Conservation (phyloP, 805 yeast species). For the Candida tammaniensis region DNA sequence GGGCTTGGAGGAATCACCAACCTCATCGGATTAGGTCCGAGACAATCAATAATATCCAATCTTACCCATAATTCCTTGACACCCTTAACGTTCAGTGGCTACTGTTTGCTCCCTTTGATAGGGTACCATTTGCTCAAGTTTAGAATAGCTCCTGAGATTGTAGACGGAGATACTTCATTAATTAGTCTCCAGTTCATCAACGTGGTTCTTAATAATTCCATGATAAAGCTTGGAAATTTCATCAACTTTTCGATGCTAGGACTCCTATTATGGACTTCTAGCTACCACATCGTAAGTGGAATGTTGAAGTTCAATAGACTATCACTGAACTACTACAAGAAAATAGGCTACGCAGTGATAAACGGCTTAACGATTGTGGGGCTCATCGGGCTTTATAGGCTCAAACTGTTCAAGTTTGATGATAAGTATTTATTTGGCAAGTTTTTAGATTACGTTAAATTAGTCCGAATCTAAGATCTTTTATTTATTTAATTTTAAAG, state of each 20-base stretch:
- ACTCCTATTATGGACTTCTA: conserved; percentile 7
- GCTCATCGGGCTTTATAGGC: conserved; percentile 30
- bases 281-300: conserved; percentile 59
- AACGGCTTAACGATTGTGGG: conserved; percentile 34
- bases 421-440: conserved; percentile 16
- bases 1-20: conserved; percentile 64
- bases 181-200: conserved; percentile 50
- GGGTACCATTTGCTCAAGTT: conserved; percentile 46
- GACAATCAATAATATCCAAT: conserved; percentile 43
- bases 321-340: conserved; percentile 39
- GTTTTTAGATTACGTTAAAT: conserved; percentile 26
- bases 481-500: too few relatives aligned
- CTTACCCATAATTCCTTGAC: conserved; percentile 43
- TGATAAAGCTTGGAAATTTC: conserved; percentile 18
- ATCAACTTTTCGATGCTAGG: conserved; percentile 25
- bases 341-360: conserved; percentile 43
- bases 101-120: conserved; percentile 44
- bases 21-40: conserved; percentile 54
- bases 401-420: conserved; percentile 21
- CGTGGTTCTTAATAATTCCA: conserved; percentile 12
- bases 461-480: conserved; percentile 7
- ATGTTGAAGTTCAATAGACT: conserved; percentile 44
- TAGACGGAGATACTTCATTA: conserved; percentile 65
- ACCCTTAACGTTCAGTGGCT: conserved; percentile 63
- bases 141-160: conserved; percentile 47